Base-by-base conservation (phyloP, 495 filamentous ascomycete genomes). In the Pseudotulostoma volvatum region DNA sequence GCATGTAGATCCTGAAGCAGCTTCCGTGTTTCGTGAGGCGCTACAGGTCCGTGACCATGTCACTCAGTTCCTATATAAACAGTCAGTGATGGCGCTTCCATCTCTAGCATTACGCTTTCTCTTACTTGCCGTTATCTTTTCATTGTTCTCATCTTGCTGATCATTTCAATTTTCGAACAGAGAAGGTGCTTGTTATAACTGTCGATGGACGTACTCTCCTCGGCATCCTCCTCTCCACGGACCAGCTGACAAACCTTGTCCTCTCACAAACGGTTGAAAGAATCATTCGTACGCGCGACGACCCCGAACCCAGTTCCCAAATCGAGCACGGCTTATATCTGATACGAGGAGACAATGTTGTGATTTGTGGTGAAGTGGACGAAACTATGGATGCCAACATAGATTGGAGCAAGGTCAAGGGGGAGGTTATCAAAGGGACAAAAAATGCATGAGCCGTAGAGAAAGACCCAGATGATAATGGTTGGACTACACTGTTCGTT, bases 261-360 rank as follows among this genome's bases (percentile, higher is more conserved):
- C 76, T 97, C 7, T 67, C 73, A 18, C 62, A 84, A 40, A 84
- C 90, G 2, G 69, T 86, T 48, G 92, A 97, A 55, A 80, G 90
- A 41, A 77, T 94, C 31, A 93, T 97, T 44, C 76, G 81, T 41
- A 76, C 77, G 1, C 67, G 71, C 32, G 87, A 95, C 41, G 84
- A 93, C 47, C 68, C 71, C 30, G 84, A 93, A 44, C 72, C 77
- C 0, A 92, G 83, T 41, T 71, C 75, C 23, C 75, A 93, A 54
- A 76, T 87, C 19, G 73, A 77, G 18, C 77, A 93, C 51, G 90
- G 90, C 0, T 61, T 96, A 9, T 96, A 97, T 51, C 59, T 97
- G 33, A 80, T 97, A 38, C 76, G 92, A 43, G 90, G 90, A 13
- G 92, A 96, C 48, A 94, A 86, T 54, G 90, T 97, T 36, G 85